These are phyloP conservation scores for Penicillium aurantiogriseum DNA, from an alignment of 2,329 filamentous ascomycete genomes.

Conservation along the genomic window DNA sequence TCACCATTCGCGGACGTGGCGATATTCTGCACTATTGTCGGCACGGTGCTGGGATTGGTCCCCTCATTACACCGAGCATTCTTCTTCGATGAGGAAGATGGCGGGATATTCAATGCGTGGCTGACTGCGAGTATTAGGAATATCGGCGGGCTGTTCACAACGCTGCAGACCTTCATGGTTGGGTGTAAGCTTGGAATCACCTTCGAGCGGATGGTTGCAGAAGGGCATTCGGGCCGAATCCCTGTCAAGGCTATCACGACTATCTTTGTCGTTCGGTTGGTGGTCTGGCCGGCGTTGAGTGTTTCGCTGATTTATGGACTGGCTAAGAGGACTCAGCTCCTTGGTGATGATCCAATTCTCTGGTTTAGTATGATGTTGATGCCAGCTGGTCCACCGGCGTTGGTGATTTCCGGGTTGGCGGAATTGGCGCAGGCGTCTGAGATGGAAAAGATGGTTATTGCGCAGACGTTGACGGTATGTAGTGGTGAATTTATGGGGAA, in stretches of 20 bases:
- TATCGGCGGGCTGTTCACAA: constrained; percentile 63
- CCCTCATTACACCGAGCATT: constrained; percentile 61
- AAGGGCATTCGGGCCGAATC: constrained; percentile 35
- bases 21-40: constrained; percentile 59
- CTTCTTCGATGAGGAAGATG: constrained; percentile 57
- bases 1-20: constrained; percentile 61
- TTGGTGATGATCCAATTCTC: constrained; percentile 61
- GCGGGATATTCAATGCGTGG: constrained; percentile 66
- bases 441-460: constrained; percentile 52
- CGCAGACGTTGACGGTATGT: constrained; percentile 51
- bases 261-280: constrained; percentile 45
- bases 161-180: constrained; percentile 64
- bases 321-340: constrained; percentile 50
- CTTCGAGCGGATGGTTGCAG: constrained; percentile 47
- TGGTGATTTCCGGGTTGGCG: constrained; percentile 47
- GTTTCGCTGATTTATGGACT: constrained; percentile 57
- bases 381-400: constrained; percentile 44
- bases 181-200: constrained; percentile 63
- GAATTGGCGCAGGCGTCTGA: constrained; percentile 38
- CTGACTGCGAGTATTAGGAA: constrained; percentile 61
- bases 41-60: constrained; percentile 56
- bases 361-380: constrained; percentile 65
- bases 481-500: too few relatives aligned
- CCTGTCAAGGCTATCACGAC: constrained; percentile 47
- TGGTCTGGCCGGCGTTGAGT: constrained; percentile 60